These are phyloP conservation scores for Aspergillus pseudotamarii DNA, from an alignment of 2,329 filamentous ascomycete species.

Conservation along the genomic window DNA sequence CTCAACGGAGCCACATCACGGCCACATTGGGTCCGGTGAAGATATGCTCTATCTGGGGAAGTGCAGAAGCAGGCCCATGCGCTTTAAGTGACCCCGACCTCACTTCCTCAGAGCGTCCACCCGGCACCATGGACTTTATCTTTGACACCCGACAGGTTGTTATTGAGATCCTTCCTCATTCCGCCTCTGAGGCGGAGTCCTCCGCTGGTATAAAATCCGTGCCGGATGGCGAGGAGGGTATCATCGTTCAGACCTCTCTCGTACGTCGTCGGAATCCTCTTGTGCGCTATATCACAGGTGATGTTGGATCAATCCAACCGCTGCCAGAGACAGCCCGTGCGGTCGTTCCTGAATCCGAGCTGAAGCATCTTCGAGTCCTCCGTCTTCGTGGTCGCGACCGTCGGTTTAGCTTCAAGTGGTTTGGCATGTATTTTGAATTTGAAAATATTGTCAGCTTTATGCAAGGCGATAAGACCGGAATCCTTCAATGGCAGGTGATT, in stretches of 20 bases:
- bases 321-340: conserved; percentile 26
- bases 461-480: conserved; percentile 22
- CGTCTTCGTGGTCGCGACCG: conserved; percentile 47
- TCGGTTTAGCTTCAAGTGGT: conserved; percentile 50
- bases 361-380: conserved; percentile 36
- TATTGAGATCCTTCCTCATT: conserved; percentile 42
- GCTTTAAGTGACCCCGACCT: conserved; percentile 36
- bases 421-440: conserved; percentile 44
- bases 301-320: conserved; percentile 45
- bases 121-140: conserved; percentile 37
- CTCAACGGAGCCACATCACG: conserved; percentile 38
- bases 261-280: conserved; percentile 48
- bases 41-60: conserved; percentile 47
- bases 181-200: conserved; percentile 4
- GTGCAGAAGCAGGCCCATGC: conserved; percentile 49
- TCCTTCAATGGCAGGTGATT: conserved; percentile 51
- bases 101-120: conserved; percentile 19
- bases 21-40: conserved; percentile 34
- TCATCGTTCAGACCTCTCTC: conserved; percentile 48
- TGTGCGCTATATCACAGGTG: conserved; percentile 49
- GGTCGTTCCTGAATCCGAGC: conserved; percentile 23
- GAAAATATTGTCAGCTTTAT: conserved; percentile 29
- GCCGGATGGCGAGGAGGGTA: conserved; percentile 37
- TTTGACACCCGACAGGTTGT: conserved; percentile 41
- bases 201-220: conserved; percentile 16